Base-by-base conservation (phyloP, 2,329 filamentous ascomycete genomes). In the Teratosphaeria gauchensis region DNA sequence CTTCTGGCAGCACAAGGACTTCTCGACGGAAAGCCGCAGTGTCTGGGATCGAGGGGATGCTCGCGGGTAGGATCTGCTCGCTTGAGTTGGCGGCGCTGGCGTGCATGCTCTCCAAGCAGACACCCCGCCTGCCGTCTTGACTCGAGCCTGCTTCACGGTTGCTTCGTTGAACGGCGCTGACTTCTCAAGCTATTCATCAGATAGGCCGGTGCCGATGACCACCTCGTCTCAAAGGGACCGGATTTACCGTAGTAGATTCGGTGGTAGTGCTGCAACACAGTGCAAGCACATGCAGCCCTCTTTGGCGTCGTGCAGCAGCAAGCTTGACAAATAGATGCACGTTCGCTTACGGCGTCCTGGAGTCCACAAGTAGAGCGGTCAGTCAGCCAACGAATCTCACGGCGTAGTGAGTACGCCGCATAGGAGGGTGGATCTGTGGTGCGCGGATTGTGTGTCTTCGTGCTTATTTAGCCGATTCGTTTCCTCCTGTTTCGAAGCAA, bases 1-100 rank as follows among this genome's bases (percentile, higher is more conserved):
- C 67, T 46, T 65, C 61, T n/a, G 54, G 56, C 28, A 70, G 62
- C 35, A 64, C 61, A 16, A 72, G 64, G 55, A 72, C 69, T 11
- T 71, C 66, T 46, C 62, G 61, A 53, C 67, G 59, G 55, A 66
- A 71, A 19, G 64, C 64, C 21, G 63, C 58, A 48, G 64, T 59
- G 59, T 48, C 42, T 19, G 42, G 16, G 19, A 48, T 19, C n/a
- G 42, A 21, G 42, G 42, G n/a, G 1, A 21, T 21, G 42, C n/a
- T 48, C 42, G 42, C 19, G 42, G 42, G 42, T 19, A 21, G 42
- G 3, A n/a, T 48, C n/a, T 48, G 42, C 42, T 48, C 42, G 42
- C 42, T 48, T 21, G 16, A 8, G 42, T 48, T 4, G 42, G 42
- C 42, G 42, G 42, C 42, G 42, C 42, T 48, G 42, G 42, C 42